phyloP scores from a whole-genome alignment of 139 green algal species.

The Monoraphidium neglectum region DNA sequence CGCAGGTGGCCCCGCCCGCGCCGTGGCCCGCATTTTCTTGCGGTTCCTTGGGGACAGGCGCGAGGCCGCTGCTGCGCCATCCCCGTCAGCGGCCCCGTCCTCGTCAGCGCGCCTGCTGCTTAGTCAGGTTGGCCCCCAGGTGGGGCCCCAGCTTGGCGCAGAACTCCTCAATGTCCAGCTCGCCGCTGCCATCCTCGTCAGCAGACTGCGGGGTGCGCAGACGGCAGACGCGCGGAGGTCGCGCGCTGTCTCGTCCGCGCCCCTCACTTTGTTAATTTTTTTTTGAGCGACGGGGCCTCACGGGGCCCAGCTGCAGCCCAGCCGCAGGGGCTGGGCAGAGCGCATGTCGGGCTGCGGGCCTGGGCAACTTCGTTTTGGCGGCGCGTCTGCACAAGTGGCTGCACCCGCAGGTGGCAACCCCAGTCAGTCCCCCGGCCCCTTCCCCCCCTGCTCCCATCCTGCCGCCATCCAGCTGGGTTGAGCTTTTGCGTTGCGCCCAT shows the following conservation, averaged over 20 bases:
- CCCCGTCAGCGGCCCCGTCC: too few species aligned
- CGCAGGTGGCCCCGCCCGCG: too few species aligned
- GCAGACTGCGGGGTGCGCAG: conserved; percentile 50
- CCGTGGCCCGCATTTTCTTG: too few species aligned
- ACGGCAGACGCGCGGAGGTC: too few species aligned
- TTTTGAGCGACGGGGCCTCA: not conserved
- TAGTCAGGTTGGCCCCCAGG: conserved; percentile 49
- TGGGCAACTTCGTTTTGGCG: not conserved
- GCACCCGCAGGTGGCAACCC: not conserved
- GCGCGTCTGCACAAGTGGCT: not conserved
- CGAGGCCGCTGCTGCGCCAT: too few species aligned
- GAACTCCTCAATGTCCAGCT: conserved; percentile 85
- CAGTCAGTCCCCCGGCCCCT: not conserved
- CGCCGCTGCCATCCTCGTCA: conserved; percentile 78
- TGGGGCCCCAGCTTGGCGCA: conserved; percentile 74
- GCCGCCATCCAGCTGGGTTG: too few species aligned
- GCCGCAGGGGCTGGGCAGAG: not conserved
- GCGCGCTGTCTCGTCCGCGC: too few species aligned
- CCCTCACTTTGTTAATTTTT: not conserved
- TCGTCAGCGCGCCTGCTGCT: conserved; percentile 20
- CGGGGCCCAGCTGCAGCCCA: not conserved
- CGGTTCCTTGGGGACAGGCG: too few species aligned
- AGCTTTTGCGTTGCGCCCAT: too few species aligned
- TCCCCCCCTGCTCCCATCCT: too few species aligned
- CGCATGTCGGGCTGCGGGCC: not conserved